A percentile compares a stretch with the other conserved stretches of the same genome.
Conservation (phyloP, 2,329 filamentous ascomycete genomes). For the Alternaria sp. region DNA sequence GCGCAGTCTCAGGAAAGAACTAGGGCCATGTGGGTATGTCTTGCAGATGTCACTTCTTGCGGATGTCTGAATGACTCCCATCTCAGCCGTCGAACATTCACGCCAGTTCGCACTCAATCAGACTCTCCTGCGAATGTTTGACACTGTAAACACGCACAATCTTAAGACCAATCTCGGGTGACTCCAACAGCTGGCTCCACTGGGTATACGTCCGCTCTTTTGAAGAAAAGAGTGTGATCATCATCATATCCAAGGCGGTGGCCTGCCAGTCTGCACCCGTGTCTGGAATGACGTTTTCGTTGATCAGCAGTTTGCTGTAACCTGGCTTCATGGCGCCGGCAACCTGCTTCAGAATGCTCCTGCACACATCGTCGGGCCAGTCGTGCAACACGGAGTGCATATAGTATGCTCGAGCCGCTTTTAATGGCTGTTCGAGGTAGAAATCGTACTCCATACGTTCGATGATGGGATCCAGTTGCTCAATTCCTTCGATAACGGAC, state of each 20-base stretch:
- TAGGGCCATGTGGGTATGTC: not conserved
- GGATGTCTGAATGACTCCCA: not conserved
- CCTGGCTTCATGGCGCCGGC: not conserved
- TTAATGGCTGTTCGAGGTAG: not conserved
- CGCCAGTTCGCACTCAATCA: not conserved
- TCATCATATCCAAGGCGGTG: not conserved
- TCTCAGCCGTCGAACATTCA: not conserved
- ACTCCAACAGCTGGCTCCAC: not conserved
- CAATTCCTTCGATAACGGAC: not conserved
- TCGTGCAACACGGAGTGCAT: slow-evolving; percentile 2
- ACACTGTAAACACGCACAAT: not conserved
- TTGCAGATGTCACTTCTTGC: not conserved
- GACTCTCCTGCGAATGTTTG: not conserved
- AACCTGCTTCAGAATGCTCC: not conserved
- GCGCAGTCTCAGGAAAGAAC: not conserved
- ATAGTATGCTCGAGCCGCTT: not conserved
- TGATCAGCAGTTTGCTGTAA: not conserved
- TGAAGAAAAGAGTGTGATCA: not conserved
- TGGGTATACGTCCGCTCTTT: not conserved
- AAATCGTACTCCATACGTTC: not conserved
- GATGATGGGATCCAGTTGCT: not conserved
- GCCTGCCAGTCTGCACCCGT: not conserved
- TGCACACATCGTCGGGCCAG: not conserved
- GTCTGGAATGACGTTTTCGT: not conserved
- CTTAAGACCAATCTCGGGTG: not conserved